A percentile compares a stretch with the other conserved stretches of the same genome.
These are phyloP conservation scores for Abrus precatorius DNA, from an alignment of 306 rosid genomes.

Conservation along the genomic window DNA sequence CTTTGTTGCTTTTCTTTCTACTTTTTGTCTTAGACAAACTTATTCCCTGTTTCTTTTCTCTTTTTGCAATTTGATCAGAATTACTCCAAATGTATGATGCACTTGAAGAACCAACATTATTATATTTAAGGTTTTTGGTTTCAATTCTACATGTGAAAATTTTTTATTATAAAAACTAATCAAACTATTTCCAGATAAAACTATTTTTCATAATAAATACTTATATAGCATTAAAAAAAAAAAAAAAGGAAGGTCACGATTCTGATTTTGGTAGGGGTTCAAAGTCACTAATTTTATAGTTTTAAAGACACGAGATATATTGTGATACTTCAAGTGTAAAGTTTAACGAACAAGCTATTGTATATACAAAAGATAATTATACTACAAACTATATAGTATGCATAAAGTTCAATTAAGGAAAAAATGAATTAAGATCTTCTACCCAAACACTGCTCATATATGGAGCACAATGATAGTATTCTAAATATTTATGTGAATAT, in stretches of 20 bases:
- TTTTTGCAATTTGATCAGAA: conserved; percentile 42
- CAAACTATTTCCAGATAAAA: too few species aligned
- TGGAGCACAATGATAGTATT: too few species aligned
- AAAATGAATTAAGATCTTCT: background rate
- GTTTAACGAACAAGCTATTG: too few species aligned
- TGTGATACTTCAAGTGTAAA: too few species aligned
- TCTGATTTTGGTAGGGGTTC: background rate
- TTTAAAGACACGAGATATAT: background rate
- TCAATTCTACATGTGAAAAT: too few species aligned
- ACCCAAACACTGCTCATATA: too few species aligned
- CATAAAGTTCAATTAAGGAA: background rate
- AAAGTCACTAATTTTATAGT: background rate
- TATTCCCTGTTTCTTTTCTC: conserved; percentile 50
- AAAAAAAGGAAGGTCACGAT: background rate
- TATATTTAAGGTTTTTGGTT: too few species aligned
- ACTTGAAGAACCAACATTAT: background rate
- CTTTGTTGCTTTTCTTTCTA: conserved; percentile 53
- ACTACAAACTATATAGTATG: background rate
- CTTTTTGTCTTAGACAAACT: conserved; percentile 49
- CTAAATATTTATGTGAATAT: too few species aligned
- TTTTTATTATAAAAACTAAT: too few species aligned
- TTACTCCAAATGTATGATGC: conserved; percentile 17
- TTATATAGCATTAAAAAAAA: too few species aligned
- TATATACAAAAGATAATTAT: background rate
- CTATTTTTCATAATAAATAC: too few species aligned